Conservation (phyloP, 805 yeast genomes). For the Barnettozyma californica region DNA sequence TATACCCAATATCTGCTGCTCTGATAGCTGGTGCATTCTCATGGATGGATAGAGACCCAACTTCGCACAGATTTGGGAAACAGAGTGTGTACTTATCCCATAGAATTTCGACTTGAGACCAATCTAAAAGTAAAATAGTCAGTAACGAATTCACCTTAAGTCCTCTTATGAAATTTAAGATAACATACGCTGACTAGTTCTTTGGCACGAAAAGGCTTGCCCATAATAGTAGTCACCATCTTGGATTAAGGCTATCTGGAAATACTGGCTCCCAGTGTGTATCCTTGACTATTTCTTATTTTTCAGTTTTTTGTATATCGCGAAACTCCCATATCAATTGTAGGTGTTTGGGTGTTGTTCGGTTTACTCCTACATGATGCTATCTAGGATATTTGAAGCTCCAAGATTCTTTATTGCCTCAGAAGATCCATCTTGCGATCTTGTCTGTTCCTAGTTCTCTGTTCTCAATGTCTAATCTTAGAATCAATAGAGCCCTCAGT, state of each 20-base stretch:
- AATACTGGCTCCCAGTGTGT: no score
- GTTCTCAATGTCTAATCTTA: constrained; percentile 53
- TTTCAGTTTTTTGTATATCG: neutral
- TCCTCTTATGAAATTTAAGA: no score
- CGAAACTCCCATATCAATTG: neutral
- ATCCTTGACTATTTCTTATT: neutral
- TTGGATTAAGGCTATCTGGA: neutral
- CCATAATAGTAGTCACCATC: constrained; percentile 26
- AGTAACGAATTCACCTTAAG: neutral
- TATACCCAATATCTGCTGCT: constrained; percentile 78
- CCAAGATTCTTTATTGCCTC: neutral
- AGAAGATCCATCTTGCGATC: constrained; percentile 6
- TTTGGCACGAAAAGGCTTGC: constrained; percentile 27
- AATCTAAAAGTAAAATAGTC: constrained; percentile 20
- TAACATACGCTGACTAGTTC: constrained; percentile 21
- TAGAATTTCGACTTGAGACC: constrained; percentile 80
- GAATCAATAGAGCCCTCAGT: constrained; percentile 65
- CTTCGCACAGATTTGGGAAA: constrained; percentile 74
- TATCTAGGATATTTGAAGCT: neutral
- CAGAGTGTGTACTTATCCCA: constrained; percentile 77
- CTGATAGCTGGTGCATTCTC: constrained; percentile 90
- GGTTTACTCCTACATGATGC: no score
- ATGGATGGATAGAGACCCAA: constrained; percentile 88
- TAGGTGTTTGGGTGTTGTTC: neutral
- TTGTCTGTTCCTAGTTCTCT: constrained; percentile 12